phyloP scores from a whole-genome alignment of 2,329 filamentous ascomycete genomes.

The Phoma sp. region DNA sequence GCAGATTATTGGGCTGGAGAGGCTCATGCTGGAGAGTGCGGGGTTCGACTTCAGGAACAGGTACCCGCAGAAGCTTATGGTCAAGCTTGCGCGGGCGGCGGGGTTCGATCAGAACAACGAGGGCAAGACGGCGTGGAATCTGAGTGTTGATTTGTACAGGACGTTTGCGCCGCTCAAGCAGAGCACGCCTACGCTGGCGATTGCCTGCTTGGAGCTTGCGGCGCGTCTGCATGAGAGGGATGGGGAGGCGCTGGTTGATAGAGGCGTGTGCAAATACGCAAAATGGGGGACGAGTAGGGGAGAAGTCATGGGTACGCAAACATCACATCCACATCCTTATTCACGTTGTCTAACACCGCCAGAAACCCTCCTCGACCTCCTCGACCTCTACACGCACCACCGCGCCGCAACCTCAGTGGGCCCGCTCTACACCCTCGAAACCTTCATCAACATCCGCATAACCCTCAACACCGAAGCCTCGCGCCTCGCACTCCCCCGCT shows the following conservation, averaged over 20 bases:
- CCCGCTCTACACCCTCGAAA: slow-evolving; percentile 71
- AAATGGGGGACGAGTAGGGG: slow-evolving; percentile 53
- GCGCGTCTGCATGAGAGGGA: slow-evolving; percentile 68
- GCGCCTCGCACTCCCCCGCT: slow-evolving; percentile 64
- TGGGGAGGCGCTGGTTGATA: slow-evolving; percentile 54
- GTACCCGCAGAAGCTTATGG: slow-evolving; percentile 82
- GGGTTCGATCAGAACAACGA: slow-evolving; percentile 62
- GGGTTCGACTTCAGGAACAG: slow-evolving; percentile 93
- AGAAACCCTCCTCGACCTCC: slow-evolving; percentile 87
- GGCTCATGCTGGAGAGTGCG: slow-evolving; percentile 89
- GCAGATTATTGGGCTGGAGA: slow-evolving; percentile 85
- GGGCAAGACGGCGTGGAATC: slow-evolving; percentile 74
- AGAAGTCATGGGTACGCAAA: slow-evolving; percentile 52
- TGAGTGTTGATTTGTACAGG: slow-evolving; percentile 88
- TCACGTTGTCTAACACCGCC: slow-evolving; percentile 41
- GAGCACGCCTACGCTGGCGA: slow-evolving; percentile 80
- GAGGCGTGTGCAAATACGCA: slow-evolving; percentile 54
- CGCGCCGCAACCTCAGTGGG: slow-evolving; percentile 76
- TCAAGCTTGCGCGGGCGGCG: slow-evolving; percentile 75
- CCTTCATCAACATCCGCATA: slow-evolving; percentile 86
- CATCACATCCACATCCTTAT: too few relatives aligned
- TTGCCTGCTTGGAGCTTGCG: slow-evolving; percentile 82
- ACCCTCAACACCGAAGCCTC: slow-evolving; percentile 82
- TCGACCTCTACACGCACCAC: slow-evolving; percentile 92
- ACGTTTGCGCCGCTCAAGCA: slow-evolving; percentile 94